Base-by-base conservation (phyloP, 2,329 filamentous ascomycete species). In the Davidsoniella eucalypti region DNA sequence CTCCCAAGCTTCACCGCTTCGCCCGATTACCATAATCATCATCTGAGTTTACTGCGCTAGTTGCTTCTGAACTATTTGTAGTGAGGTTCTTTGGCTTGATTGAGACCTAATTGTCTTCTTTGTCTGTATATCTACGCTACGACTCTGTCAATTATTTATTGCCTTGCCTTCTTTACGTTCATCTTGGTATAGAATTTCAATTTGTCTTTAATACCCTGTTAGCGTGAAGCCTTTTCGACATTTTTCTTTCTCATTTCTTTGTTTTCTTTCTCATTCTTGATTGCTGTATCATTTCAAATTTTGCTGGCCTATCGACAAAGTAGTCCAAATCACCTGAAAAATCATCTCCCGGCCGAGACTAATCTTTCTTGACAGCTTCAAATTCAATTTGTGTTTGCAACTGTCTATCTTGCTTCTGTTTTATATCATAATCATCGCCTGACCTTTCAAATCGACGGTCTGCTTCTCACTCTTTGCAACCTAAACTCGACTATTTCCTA, bases 271-370 rank as follows among this genome's bases (percentile, higher is more conserved):
- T 12, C n/a, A 49, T 49, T 46, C 12, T 33, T 16, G 26, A 17
- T 43, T 43, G n/a, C 29, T 44, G 44, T 33, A 36, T 44, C 26
- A 25, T 43, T 36, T 23, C 38, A n/a, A 29, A 29, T 47, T 47
- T 47, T 36, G 33, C 37, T 29, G 26, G 25, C 25, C 25, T 29
- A 29, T 29, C 25, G 9, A 29, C 26, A 29, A 21, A 29, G 26
- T 29, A 10, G 26, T 29, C 6, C 26, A n/a, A 29, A 8, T 29
- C 4, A 21, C 2, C 26, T 29, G 33, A 14, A 21, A 41, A 5
- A 21, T 40, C 36, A 42, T 52, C 51, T 52, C 51, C 51, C 51
- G 51, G 51, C 49, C 46, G 51, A 52, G 51, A 52, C 43, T 36
- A 23, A 25, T 42, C n/a, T 37, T 38, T 44, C 9, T 45, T 39